phyloP scores from a whole-genome alignment of 768 basidiomycete genomes.

The Lenzites betulinus region DNA sequence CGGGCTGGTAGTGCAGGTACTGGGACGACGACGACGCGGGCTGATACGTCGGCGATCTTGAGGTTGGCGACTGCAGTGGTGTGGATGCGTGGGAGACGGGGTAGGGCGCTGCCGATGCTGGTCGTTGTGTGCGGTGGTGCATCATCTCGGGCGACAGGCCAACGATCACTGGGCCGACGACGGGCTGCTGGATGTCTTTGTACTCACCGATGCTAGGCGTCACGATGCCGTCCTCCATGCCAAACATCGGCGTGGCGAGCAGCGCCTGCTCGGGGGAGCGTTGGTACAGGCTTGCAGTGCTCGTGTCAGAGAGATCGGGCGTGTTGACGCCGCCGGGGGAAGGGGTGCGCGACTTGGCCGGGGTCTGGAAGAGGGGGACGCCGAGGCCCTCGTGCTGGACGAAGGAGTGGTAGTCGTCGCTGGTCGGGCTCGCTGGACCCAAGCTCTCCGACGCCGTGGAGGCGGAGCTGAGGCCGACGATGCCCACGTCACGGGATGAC shows the following conservation, averaged over 20 bases:
- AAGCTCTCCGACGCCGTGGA: conserved; percentile 27
- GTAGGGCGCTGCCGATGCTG: conserved; percentile 5
- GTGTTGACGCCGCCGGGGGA: conserved; percentile 27
- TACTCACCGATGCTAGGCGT: conserved; percentile 66
- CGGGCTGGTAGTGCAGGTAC: conserved; percentile 66
- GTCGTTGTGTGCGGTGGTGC: not conserved
- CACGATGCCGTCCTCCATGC: conserved; percentile 32
- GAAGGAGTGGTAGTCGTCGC: conserved; percentile 13
- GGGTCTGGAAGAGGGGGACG: conserved; percentile 41
- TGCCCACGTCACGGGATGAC: conserved; percentile 51
- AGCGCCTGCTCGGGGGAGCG: conserved; percentile 10
- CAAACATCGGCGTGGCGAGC: conserved; percentile 21
- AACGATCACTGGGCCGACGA: conserved; percentile 64
- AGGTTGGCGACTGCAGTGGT: conserved; percentile 5
- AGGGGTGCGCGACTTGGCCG: conserved; percentile 33
- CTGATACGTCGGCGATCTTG: conserved; percentile 1
- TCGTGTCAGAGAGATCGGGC: conserved; percentile 24
- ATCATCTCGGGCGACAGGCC: conserved; percentile 30
- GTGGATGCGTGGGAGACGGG: not conserved
- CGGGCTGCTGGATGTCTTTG: conserved; percentile 59
- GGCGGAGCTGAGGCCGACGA: conserved; percentile 47
- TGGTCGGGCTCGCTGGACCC: conserved; percentile 20
- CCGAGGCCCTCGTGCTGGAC: conserved; percentile 16
- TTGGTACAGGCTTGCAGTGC: conserved; percentile 16
- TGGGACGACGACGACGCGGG: conserved; percentile 31